Percentiles rank a stretch among this genome's conserved stretches.
phyloP scores from a whole-genome alignment of 2,329 filamentous ascomycete species.

The Daldinia sp. region DNA sequence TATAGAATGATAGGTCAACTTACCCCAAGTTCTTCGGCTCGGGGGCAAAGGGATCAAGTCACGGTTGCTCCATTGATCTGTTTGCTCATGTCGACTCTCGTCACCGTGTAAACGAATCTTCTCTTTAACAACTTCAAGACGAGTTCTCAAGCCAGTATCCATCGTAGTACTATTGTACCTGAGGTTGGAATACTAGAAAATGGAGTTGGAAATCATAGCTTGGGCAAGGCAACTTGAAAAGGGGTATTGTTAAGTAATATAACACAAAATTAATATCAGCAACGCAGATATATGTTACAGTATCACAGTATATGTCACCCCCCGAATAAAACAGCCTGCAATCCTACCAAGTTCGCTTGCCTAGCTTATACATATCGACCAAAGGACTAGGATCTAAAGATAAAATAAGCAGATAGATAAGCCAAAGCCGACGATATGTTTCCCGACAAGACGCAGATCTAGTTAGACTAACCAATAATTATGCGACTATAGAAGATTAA shows the following conservation, averaged over 20 bases:
- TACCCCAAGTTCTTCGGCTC: conserved; percentile 56
- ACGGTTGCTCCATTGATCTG: conserved; percentile 59
- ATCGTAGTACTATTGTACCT: background rate
- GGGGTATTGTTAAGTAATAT: conserved; percentile 10
- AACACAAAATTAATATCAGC: conserved; percentile 10
- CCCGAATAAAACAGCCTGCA: conserved; percentile 2
- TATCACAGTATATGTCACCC: background rate
- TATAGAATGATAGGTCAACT: conserved; percentile 7
- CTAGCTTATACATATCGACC: background rate
- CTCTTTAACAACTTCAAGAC: conserved; percentile 42
- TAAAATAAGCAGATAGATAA: conserved; percentile 12
- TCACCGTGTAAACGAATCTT: conserved; percentile 51
- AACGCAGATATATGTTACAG: background rate
- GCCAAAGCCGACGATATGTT: background rate
- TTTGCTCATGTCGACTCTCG: conserved; percentile 54
- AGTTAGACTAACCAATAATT: conserved; percentile 1
- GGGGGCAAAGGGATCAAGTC: conserved; percentile 53
- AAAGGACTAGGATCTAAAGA: conserved; percentile 14
- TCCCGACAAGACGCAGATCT: background rate
- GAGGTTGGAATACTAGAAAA: background rate
- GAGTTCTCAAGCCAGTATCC: conserved; percentile 26
- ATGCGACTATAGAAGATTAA: background rate
- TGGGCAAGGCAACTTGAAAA: background rate
- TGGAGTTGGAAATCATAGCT: background rate
- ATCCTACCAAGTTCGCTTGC: background rate